Percentiles rank a stretch among this genome's conserved stretches.
phyloP scores from a whole-genome alignment of 2,329 filamentous ascomycete species.

The Bipolaris sorokiniana region DNA sequence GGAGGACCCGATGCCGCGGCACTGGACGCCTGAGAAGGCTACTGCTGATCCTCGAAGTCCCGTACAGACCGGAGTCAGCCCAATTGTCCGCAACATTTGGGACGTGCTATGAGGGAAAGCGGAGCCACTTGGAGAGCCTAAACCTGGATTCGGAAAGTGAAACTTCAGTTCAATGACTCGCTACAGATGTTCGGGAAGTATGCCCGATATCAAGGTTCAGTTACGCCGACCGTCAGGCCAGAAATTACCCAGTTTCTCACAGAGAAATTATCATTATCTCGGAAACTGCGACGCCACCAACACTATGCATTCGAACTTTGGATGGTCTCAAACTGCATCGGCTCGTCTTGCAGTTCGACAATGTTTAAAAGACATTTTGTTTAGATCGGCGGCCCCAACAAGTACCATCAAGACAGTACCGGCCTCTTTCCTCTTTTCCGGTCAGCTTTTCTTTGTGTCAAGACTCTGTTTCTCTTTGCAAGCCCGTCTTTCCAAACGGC shows the following conservation, averaged over 20 bases:
- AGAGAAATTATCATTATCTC: slow-evolving; percentile 9
- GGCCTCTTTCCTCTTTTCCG: slow-evolving; percentile 5
- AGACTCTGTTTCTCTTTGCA: slow-evolving; percentile 11
- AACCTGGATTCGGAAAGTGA: background rate
- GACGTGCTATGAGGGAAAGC: slow-evolving; percentile 67
- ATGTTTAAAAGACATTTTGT: background rate
- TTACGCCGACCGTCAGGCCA: slow-evolving; percentile 8
- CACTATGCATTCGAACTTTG: slow-evolving; percentile 7
- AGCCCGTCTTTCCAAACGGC: slow-evolving; percentile 10
- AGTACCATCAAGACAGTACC: slow-evolving; percentile 1
- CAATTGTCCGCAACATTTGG: slow-evolving; percentile 79
- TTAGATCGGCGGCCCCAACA: slow-evolving; percentile 1
- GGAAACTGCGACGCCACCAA: slow-evolving; percentile 11
- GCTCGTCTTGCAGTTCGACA: background rate
- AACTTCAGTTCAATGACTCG: background rate
- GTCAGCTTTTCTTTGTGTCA: slow-evolving; percentile 12
- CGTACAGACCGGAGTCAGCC: slow-evolving; percentile 73
- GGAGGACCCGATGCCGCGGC: slow-evolving; percentile 33
- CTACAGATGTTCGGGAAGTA: slow-evolving; percentile 3
- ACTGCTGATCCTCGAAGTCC: slow-evolving; percentile 75
- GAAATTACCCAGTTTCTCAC: slow-evolving; percentile 9
- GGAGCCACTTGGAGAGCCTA: slow-evolving; percentile 1
- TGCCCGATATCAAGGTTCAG: slow-evolving; percentile 1
- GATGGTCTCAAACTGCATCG: background rate
- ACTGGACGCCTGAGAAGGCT: slow-evolving; percentile 61